A percentile compares a stretch with the other conserved stretches of the same genome.
Evolutionary conservation across 192 early-diverging fungal genomes (phyloP).

Genomic region (Phlyctochytrium planicorne): DNA sequence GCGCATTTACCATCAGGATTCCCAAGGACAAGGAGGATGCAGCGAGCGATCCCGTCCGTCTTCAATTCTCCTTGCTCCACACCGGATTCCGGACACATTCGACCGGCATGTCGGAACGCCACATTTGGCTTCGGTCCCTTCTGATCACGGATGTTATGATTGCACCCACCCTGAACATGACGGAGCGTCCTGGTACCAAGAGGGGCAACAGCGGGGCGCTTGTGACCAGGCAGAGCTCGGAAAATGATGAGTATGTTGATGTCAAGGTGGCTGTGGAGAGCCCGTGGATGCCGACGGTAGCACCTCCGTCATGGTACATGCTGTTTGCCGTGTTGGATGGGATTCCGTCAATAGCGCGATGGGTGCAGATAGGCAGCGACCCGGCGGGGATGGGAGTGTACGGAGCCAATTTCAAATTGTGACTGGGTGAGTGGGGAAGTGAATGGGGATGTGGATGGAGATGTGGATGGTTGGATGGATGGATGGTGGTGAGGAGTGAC

Average conservation of each 20-base stretch:
- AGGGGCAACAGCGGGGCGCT: too few species aligned
- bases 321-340: constrained; percentile 15
- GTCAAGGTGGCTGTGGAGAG: background rate
- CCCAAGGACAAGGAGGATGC: background rate
- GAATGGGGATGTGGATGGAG: too few species aligned
- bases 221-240: background rate
- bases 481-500: too few species aligned
- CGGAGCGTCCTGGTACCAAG: too few species aligned
- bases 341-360: background rate
- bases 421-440: too few species aligned
- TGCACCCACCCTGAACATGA: too few species aligned
- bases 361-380: background rate
- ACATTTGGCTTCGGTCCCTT: constrained; percentile 11
- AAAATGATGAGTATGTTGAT: background rate
- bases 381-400: background rate
- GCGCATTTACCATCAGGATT: background rate
- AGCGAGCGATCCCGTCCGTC: background rate
- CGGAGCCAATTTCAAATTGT: background rate
- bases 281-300: constrained; percentile 10
- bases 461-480: too few species aligned
- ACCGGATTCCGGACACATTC: constrained; percentile 22
- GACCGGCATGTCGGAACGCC: constrained; percentile 27
- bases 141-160: too few species aligned
- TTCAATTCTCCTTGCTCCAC: constrained; percentile 14
- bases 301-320: constrained; percentile 22